A percentile compares a stretch with the other conserved stretches of the same genome.
Evolutionary conservation across 495 filamentous ascomycete genomes (phyloP).

Genomic region (Chaetomium cochliodes): DNA sequence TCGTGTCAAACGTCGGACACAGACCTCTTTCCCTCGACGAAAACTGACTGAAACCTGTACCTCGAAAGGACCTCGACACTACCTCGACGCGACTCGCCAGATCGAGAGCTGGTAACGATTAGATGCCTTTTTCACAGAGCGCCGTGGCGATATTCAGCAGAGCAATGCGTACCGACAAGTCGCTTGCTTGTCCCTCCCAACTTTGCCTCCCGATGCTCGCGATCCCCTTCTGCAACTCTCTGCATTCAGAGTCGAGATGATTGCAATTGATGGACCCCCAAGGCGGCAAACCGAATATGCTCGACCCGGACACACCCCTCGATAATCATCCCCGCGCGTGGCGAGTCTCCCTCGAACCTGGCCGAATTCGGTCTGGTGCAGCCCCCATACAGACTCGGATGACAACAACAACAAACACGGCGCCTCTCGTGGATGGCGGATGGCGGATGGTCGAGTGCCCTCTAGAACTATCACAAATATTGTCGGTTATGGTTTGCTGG

Average conservation of each 20-base stretch:
- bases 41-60: conserved; percentile 2
- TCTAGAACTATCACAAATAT: neutral
- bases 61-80: conserved; percentile 22
- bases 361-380: neutral
- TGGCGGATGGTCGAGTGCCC: neutral
- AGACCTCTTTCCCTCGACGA: conserved; percentile 26
- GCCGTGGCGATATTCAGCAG: neutral
- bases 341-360: neutral
- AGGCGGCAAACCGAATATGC: conserved; percentile 15
- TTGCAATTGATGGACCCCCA: conserved; percentile 8
- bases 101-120: conserved; percentile 9
- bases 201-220: conserved; percentile 12
- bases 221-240: neutral
- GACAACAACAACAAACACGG: neutral
- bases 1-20: conserved; percentile 36
- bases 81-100: conserved; percentile 23
- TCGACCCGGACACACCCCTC: neutral
- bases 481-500: neutral
- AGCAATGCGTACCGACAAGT: conserved; percentile 15
- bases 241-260: neutral
- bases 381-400: neutral
- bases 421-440: too few species aligned
- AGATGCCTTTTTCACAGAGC: neutral
- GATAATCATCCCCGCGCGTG: neutral
- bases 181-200: conserved; percentile 5